These are phyloP conservation scores for Chaetomiaceae sp. DNA, from an alignment of 2,329 filamentous ascomycete genomes.

Conservation along the genomic window DNA sequence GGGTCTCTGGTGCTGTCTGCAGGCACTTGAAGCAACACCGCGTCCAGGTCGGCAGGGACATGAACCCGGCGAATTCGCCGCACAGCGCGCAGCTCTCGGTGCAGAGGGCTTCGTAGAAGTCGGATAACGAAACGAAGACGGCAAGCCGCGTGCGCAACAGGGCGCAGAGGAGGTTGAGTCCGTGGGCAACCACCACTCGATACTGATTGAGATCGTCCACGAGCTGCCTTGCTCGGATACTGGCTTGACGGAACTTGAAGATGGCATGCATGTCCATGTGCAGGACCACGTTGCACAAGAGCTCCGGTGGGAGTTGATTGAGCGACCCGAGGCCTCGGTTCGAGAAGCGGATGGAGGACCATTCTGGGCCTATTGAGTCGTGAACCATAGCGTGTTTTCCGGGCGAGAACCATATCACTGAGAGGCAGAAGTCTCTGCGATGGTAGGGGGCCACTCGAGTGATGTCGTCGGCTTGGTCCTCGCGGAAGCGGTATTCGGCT, in stretches of 20 bases:
- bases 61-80: constrained; percentile 26
- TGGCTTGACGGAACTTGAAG: constrained; percentile 32
- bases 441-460: constrained; percentile 29
- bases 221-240: constrained; percentile 22
- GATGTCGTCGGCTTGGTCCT: constrained; percentile 31
- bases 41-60: constrained; percentile 28
- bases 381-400: constrained; percentile 27
- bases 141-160: constrained; percentile 30
- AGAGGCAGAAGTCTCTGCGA: constrained; percentile 28
- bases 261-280: constrained; percentile 32
- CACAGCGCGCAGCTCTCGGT: constrained; percentile 29
- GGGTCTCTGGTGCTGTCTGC: constrained; percentile 20
- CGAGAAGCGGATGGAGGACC: constrained; percentile 26
- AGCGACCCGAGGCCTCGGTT: constrained; percentile 27
- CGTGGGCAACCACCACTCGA: constrained; percentile 22
- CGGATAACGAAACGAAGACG: constrained; percentile 21
- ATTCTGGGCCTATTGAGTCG: constrained; percentile 30
- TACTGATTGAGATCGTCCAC: constrained; percentile 29
- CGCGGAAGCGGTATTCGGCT: constrained; percentile 22
- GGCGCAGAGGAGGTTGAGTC: constrained; percentile 30
- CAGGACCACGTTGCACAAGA: constrained; percentile 29
- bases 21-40: constrained; percentile 32
- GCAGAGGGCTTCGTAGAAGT: constrained; percentile 27
- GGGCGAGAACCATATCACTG: constrained; percentile 33
- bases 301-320: constrained; percentile 31